Conservation (phyloP, 257 asterid genomes). For the Rubia yunnanensis region DNA sequence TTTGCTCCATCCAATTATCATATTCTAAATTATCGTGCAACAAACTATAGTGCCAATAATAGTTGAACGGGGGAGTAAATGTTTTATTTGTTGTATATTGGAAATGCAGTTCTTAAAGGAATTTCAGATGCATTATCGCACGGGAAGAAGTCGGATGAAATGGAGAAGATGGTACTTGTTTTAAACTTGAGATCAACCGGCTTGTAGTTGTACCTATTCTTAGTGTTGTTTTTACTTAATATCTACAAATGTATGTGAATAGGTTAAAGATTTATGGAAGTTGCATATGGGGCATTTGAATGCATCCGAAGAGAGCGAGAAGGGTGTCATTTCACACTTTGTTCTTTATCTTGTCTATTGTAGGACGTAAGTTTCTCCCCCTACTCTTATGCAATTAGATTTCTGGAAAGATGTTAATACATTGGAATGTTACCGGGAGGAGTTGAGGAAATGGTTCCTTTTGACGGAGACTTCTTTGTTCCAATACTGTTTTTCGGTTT, state of each 20-base stretch:
- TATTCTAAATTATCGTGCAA: too few relatives aligned
- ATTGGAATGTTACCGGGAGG: constrained; percentile 46
- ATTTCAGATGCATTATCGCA: constrained; percentile 82
- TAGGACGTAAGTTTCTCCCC: constrained; percentile 53
- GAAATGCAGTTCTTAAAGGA: constrained; percentile 69
- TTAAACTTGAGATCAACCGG: neutral
- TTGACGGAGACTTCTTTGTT: constrained; percentile 92
- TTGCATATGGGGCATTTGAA: constrained; percentile 57
- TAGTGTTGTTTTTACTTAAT: neutral
- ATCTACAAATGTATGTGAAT: constrained; percentile 8
- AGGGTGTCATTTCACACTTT: constrained; percentile 88
- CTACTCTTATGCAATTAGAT: neutral
- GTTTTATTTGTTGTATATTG: constrained; percentile 3
- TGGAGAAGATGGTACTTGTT: constrained; percentile 52
- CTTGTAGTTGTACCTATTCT: neutral
- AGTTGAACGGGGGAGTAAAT: too few relatives aligned
- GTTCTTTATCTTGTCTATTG: constrained; percentile 91
- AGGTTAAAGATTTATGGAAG: constrained; percentile 60
- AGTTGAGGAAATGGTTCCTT: constrained; percentile 84
- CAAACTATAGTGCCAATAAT: too few relatives aligned
- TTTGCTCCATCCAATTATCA: too few relatives aligned
- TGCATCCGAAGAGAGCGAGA: constrained; percentile 49
- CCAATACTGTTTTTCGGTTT: constrained; percentile 56
- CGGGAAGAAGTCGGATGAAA: constrained; percentile 73
- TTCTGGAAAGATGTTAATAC: neutral